Percentiles rank a stretch among this genome's conserved stretches.
phyloP scores from a whole-genome alignment of 2,329 filamentous ascomycete genomes.

The Ophiosphaerella herpotricha region DNA sequence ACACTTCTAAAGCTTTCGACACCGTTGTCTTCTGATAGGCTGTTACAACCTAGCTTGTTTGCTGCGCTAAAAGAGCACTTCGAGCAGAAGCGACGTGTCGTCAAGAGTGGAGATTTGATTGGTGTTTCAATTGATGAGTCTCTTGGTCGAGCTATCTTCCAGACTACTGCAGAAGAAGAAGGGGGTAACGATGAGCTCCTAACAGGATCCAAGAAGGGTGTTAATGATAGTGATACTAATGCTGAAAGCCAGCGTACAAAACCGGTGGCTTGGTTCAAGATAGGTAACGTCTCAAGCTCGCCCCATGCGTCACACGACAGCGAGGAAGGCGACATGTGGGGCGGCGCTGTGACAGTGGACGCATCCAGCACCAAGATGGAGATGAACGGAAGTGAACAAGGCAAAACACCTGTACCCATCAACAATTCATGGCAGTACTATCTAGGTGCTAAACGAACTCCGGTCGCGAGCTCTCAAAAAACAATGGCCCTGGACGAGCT shows the following conservation, averaged over 20 bases:
- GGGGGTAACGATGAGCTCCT: constrained; percentile 56
- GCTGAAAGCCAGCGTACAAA: constrained; percentile 28
- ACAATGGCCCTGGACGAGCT: constrained; percentile 52
- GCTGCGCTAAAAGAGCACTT: constrained; percentile 88
- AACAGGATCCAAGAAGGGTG: constrained; percentile 51
- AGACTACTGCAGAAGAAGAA: constrained; percentile 75
- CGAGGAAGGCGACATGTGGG: constrained; percentile 77
- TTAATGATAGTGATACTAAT: constrained; percentile 19
- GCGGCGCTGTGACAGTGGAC: constrained; percentile 83
- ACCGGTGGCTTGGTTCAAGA: constrained; percentile 86
- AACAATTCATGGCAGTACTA: constrained; percentile 89
- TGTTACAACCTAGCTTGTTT: constrained; percentile 83
- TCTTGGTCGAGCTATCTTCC: constrained; percentile 79
- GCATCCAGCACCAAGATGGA: constrained; percentile 86
- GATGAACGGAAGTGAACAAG: constrained; percentile 85
- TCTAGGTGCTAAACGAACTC: constrained; percentile 72
- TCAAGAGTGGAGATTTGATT: constrained; percentile 86
- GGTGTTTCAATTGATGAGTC: constrained; percentile 87
- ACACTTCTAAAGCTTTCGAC: constrained; percentile 88
- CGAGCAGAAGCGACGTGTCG: constrained; percentile 76
- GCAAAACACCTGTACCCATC: constrained; percentile 75
- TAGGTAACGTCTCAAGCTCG: constrained; percentile 65
- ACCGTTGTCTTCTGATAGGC: constrained; percentile 82
- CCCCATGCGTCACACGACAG: constrained; percentile 59
- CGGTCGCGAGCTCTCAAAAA: constrained; percentile 63